These are phyloP conservation scores for Tolypocladium sp. DNA, from an alignment of 2,329 filamentous ascomycete species.

Conservation along the genomic window DNA sequence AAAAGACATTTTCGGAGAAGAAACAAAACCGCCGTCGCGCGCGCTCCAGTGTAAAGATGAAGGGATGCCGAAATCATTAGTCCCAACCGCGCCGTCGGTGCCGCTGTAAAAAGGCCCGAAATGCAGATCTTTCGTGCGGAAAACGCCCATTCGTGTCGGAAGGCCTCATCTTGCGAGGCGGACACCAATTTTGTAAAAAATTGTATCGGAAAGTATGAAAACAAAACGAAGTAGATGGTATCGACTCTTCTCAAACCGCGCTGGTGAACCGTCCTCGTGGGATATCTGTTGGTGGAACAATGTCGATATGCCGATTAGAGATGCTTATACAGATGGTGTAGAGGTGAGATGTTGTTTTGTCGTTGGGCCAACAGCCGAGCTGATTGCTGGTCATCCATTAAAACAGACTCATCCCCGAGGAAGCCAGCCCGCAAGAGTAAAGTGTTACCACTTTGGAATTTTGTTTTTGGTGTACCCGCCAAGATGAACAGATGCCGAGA, in stretches of 20 bases:
- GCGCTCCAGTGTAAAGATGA: conserved; percentile 10
- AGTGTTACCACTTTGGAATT: conserved; percentile 30
- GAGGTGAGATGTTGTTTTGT: conserved; percentile 15
- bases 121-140: conserved; percentile 16
- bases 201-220: conserved; percentile 13
- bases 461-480: conserved; percentile 34
- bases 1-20: conserved; percentile 19
- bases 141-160: conserved; percentile 33
- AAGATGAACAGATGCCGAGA: conserved; percentile 37
- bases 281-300: conserved; percentile 18
- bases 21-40: conserved; percentile 4
- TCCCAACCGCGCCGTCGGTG: conserved; percentile 10
- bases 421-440: conserved; percentile 27
- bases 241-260: conserved; percentile 35
- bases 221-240: conserved; percentile 31
- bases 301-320: conserved; percentile 35
- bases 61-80: conserved; percentile 7
- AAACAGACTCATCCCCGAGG: conserved; percentile 18
- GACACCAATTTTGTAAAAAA: conserved; percentile 16
- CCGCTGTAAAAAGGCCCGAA: conserved; percentile 5
- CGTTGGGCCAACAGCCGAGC: conserved; percentile 19
- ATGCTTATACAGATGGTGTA: conserved; percentile 36
- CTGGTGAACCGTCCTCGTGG: conserved; percentile 23
- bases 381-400: conserved; percentile 13
- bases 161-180: conserved; percentile 24